These are phyloP conservation scores for Aethionema arabicum DNA, from an alignment of 345 rosid genomes.

Conservation along the genomic window DNA sequence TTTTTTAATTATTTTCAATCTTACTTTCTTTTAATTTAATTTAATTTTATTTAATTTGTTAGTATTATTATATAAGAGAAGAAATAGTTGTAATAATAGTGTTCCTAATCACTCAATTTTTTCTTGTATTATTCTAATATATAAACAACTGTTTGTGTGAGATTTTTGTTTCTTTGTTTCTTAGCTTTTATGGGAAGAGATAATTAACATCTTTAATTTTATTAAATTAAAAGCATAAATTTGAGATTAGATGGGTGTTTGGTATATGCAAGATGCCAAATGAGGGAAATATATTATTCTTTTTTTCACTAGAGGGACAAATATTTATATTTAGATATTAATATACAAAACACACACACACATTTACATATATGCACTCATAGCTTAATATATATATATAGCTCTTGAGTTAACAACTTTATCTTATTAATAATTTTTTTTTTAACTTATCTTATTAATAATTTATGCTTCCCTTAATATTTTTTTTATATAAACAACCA, in stretches of 20 bases:
- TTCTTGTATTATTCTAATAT: slow-evolving; percentile 29
- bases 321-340: too few relatives aligned
- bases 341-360: too few relatives aligned
- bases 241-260: slow-evolving; percentile 39
- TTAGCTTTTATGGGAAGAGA: slow-evolving; percentile 28
- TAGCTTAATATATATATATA: too few relatives aligned
- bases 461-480: too few relatives aligned
- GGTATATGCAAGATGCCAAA: slow-evolving; percentile 34
- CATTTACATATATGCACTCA: too few relatives aligned
- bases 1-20: background rate
- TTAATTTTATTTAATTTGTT: slow-evolving; percentile 11
- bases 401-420: too few relatives aligned
- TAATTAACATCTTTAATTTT: slow-evolving; percentile 23
- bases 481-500: too few relatives aligned
- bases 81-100: slow-evolving; percentile 30
- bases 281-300: background rate
- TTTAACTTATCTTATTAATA: too few relatives aligned
- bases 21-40: background rate
- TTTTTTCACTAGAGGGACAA: too few relatives aligned
- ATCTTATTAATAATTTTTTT: too few relatives aligned
- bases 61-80: background rate
- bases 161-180: slow-evolving; percentile 32
- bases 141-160: slow-evolving; percentile 31
- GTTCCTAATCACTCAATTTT: slow-evolving; percentile 33
- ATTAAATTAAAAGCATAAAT: slow-evolving; percentile 13